Evolutionary conservation across 768 basidiomycete species (phyloP).

Genomic region (Pleurotus ostreatus): DNA sequence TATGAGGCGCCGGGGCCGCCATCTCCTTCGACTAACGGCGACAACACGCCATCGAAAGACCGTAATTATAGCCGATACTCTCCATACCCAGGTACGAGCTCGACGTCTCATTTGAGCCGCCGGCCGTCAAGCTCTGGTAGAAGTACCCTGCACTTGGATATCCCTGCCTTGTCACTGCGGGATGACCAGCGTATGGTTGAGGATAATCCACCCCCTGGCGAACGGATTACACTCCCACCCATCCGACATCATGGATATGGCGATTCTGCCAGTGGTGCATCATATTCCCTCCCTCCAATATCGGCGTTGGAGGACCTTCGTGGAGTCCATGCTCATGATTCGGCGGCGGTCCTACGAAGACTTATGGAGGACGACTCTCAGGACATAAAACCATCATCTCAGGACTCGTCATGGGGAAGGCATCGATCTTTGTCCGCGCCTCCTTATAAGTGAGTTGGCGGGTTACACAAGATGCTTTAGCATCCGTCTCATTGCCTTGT

Average conservation of each 20-base stretch:
- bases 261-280: conserved; percentile 25
- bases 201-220: conserved; percentile 8
- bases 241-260: conserved; percentile 27
- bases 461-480: conserved; percentile 1
- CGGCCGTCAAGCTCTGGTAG: conserved; percentile 12
- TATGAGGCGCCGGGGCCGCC: not conserved
- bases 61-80: conserved; percentile 26
- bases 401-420: conserved; percentile 30
- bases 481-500: conserved; percentile 8
- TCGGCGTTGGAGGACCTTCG: conserved; percentile 64
- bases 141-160: conserved; percentile 27
- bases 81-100: conserved; percentile 34
- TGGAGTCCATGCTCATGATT: conserved; percentile 48
- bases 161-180: conserved; percentile 29
- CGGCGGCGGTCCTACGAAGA: conserved; percentile 62
- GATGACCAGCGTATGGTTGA: conserved; percentile 13
- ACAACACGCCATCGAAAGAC: conserved; percentile 6
- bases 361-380: conserved; percentile 50
- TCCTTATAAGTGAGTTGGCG: conserved; percentile 21
- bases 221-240: conserved; percentile 38
- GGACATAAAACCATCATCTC: conserved; percentile 20
- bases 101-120: conserved; percentile 13
- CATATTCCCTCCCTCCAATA: conserved; percentile 64
- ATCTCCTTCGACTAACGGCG: not conserved
- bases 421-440: conserved; percentile 42